phyloP scores from a whole-genome alignment of 768 basidiomycete genomes.

The Clavaria fumosa region DNA sequence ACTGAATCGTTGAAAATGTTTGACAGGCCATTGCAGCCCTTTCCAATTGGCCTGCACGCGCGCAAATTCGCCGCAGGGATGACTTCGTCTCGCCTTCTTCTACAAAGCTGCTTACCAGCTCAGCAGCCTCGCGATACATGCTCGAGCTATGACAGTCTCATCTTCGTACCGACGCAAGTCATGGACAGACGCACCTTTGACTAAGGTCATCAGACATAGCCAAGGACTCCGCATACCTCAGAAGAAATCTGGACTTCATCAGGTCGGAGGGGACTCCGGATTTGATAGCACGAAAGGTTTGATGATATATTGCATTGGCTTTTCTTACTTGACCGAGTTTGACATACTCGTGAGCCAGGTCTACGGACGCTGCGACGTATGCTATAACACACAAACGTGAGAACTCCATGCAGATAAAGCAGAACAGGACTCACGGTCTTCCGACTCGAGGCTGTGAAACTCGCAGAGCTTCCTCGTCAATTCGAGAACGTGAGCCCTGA shows the following conservation, averaged over 20 bases:
- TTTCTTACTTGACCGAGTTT: constrained; percentile 60
- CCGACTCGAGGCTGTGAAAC: constrained; percentile 23
- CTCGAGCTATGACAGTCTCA: constrained; percentile 22
- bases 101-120: constrained; percentile 26
- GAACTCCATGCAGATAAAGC: not conserved
- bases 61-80: constrained; percentile 40
- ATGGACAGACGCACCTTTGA: constrained; percentile 31
- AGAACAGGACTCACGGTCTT: constrained; percentile 29
- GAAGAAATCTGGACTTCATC: constrained; percentile 34
- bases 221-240: constrained; percentile 53
- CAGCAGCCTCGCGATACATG: constrained; percentile 46
- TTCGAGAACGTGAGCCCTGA: constrained; percentile 53
- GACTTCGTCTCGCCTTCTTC: constrained; percentile 32
- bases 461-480: constrained; percentile 47
- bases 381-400: constrained; percentile 22
- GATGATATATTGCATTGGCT: constrained; percentile 51
- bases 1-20: constrained; percentile 54
- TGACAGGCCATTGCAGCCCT: constrained; percentile 57
- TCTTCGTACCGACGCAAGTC: not conserved
- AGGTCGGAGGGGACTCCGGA: constrained; percentile 34
- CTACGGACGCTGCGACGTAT: constrained; percentile 47
- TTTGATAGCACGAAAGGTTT: constrained; percentile 31
- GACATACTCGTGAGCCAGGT: constrained; percentile 68
- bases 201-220: constrained; percentile 41
- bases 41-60: constrained; percentile 45